Evolutionary conservation across 371 early-diverging fungal genomes (phyloP).

Genomic region (Blakeslea trispora): DNA sequence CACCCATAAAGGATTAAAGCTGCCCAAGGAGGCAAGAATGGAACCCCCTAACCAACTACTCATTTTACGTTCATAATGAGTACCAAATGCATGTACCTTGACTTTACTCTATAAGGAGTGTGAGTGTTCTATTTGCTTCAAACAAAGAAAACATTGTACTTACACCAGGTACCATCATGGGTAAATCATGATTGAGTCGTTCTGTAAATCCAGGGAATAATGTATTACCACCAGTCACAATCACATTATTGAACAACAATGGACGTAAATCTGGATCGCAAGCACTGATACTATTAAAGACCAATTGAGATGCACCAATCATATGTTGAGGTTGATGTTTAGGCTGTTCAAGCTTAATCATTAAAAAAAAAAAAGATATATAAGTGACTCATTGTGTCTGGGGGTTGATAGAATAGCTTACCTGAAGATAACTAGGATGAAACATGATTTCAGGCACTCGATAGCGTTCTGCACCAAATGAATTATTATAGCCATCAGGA

Average conservation of each 20-base stretch:
- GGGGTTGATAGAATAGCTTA: no score
- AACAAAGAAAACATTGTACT: no score
- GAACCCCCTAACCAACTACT: constrained; percentile 97
- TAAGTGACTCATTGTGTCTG: no score
- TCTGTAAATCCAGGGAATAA: constrained; percentile 88
- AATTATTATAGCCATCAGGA: constrained; percentile 89
- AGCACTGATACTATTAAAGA: constrained; percentile 65
- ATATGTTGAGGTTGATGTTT: constrained; percentile 37
- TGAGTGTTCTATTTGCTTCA: no score
- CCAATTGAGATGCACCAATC: constrained; percentile 69
- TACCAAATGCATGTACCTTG: constrained; percentile 79
- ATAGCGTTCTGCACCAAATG: constrained; percentile 82
- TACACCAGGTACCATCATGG: constrained; percentile 75
- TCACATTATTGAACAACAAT: constrained; percentile 75
- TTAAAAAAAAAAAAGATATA: no score
- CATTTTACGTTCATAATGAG: constrained; percentile 81
- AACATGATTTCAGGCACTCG: constrained; percentile 85
- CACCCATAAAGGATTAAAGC: constrained; percentile 97
- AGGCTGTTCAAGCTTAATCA: constrained; percentile 25
- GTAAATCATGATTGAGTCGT: constrained; percentile 76
- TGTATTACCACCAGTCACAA: constrained; percentile 90
- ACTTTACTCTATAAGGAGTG: constrained; percentile 67
- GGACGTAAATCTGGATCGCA: constrained; percentile 92
- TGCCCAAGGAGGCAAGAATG: constrained; percentile 90
- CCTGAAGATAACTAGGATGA: constrained; percentile 18